phyloP scores from a whole-genome alignment of 495 filamentous ascomycete species.

The Penicillium chermesinum region DNA sequence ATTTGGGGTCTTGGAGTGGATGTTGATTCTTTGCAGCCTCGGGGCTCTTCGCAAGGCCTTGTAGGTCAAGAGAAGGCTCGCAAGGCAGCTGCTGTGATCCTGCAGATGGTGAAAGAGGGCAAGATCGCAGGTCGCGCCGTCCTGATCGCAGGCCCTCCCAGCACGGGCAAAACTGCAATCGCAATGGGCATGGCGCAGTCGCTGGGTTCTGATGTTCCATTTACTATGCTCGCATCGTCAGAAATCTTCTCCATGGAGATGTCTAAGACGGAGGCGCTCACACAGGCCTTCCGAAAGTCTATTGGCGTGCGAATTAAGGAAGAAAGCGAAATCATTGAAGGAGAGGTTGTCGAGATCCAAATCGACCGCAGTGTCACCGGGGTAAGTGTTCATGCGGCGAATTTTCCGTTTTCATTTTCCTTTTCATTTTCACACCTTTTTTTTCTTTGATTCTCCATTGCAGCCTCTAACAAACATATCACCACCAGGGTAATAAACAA shows the following conservation, averaged over 20 bases:
- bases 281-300: conserved; percentile 94
- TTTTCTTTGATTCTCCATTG: no score
- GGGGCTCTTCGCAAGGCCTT: conserved; percentile 84
- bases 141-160: conserved; percentile 92
- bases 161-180: conserved; percentile 97
- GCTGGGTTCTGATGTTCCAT: conserved; percentile 87
- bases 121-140: conserved; percentile 96
- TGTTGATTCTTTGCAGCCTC: conserved; percentile 81
- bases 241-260: conserved; percentile 99
- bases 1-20: conserved; percentile 94
- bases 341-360: conserved; percentile 98
- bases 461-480: conserved; percentile 19
- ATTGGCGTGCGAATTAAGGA: conserved; percentile 97
- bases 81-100: conserved; percentile 89
- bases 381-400: conserved; percentile 42
- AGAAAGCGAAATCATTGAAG: conserved; percentile 98
- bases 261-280: conserved; percentile 97
- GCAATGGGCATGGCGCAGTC: conserved; percentile 99
- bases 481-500: conserved; percentile 73
- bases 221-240: conserved; percentile 89
- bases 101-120: conserved; percentile 97
- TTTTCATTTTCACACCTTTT: no score
- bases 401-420: no score
- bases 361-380: conserved; percentile 96
- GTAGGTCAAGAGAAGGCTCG: conserved; percentile 95